Conservation (phyloP, 129 eudicot genomes). For the Glebionis coronaria region DNA sequence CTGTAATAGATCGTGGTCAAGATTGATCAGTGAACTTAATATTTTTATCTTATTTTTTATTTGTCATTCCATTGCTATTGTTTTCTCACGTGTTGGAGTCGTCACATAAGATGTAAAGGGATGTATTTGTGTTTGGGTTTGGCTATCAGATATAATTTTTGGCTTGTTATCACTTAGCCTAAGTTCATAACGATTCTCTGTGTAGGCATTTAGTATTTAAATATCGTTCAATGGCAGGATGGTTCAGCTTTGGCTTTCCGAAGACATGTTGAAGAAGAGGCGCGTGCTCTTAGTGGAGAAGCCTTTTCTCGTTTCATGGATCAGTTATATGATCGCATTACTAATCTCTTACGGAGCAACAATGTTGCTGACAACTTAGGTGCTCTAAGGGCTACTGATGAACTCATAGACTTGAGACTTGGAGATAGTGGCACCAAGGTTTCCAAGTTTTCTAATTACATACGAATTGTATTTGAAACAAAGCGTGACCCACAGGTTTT, state of each 20-base stretch:
- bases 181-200: no score
- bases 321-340: slow-evolving; percentile 77
- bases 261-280: slow-evolving; percentile 84
- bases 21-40: no score
- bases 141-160: no score
- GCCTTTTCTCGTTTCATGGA: slow-evolving; percentile 95
- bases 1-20: no score
- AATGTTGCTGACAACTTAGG: slow-evolving; percentile 91
- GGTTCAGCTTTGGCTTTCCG: slow-evolving; percentile 84
- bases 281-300: slow-evolving; percentile 86
- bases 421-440: slow-evolving; percentile 94
- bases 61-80: no score
- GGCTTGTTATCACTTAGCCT: no score
- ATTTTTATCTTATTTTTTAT: no score
- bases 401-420: slow-evolving; percentile 75
- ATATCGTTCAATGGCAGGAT: slow-evolving; percentile 50
- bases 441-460: slow-evolving; percentile 77
- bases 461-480: slow-evolving; percentile 77
- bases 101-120: no score
- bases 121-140: no score
- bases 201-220: slow-evolving; percentile 2
- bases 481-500: slow-evolving; percentile 85
- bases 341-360: slow-evolving; percentile 70
- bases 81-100: no score
- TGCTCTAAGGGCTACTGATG: slow-evolving; percentile 90